Evolutionary conservation across 1,284 basidiomycete species (phyloP).

Genomic region (Boletus smithii): DNA sequence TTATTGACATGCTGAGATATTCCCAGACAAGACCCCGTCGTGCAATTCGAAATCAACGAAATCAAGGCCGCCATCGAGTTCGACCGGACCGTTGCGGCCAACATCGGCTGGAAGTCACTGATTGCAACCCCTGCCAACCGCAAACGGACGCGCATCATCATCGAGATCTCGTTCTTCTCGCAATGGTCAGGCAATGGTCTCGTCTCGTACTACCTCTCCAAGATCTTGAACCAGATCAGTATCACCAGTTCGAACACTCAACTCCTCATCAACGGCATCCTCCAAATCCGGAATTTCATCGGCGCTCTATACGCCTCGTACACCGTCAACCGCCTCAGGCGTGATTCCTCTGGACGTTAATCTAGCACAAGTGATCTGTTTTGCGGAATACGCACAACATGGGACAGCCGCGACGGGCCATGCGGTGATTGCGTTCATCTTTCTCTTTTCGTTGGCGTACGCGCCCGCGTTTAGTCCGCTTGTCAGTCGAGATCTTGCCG

Average conservation of each 20-base stretch:
- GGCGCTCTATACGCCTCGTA: slow-evolving; percentile 59
- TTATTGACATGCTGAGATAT: neutral
- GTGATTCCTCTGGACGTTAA: slow-evolving; percentile 64
- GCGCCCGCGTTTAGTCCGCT: slow-evolving; percentile 73
- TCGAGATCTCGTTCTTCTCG: slow-evolving; percentile 69
- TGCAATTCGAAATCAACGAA: slow-evolving; percentile 71
- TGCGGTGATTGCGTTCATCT: slow-evolving; percentile 74
- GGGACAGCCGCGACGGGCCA: slow-evolving; percentile 49
- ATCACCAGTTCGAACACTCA: slow-evolving; percentile 61
- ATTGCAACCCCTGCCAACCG: slow-evolving; percentile 61
- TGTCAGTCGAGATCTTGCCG: slow-evolving; percentile 73
- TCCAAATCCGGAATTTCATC: slow-evolving; percentile 72
- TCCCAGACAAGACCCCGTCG: slow-evolving; percentile 21
- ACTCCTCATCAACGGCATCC: slow-evolving; percentile 67
- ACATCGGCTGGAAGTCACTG: slow-evolving; percentile 62
- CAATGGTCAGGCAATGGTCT: slow-evolving; percentile 78
- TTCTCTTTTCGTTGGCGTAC: slow-evolving; percentile 67
- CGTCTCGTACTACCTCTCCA: slow-evolving; percentile 72
- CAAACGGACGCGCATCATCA: slow-evolving; percentile 65
- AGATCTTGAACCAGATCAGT: slow-evolving; percentile 68
- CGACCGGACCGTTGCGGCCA: slow-evolving; percentile 53
- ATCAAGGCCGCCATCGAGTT: slow-evolving; percentile 71
- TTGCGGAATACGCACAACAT: slow-evolving; percentile 54
- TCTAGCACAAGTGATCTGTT: slow-evolving; percentile 75
- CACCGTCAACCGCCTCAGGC: slow-evolving; percentile 57